A percentile compares a stretch with the other conserved stretches of the same genome.
These are phyloP conservation scores for Penicillium thymicola DNA, from an alignment of 2,329 filamentous ascomycete genomes.

Conservation along the genomic window DNA sequence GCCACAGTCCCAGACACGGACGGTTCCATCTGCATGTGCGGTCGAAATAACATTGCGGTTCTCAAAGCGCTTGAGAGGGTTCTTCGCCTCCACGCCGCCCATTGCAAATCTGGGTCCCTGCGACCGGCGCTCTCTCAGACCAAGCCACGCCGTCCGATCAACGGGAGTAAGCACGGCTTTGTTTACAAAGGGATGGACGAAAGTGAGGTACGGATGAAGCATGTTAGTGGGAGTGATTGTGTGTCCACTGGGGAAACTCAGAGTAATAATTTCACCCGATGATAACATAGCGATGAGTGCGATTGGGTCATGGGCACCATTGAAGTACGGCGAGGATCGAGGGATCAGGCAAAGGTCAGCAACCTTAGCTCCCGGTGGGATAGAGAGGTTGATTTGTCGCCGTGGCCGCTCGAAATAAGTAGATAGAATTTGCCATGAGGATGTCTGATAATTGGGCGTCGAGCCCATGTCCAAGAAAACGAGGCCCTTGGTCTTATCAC, in stretches of 20 bases:
- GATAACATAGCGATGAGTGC: conserved; percentile 75
- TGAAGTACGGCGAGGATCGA: conserved; percentile 77
- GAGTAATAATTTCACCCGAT: conserved; percentile 82
- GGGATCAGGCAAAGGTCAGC: conserved; percentile 81
- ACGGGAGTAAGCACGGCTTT: conserved; percentile 69
- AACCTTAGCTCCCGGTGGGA: conserved; percentile 73
- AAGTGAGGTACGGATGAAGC: conserved; percentile 79
- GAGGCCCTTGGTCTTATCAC: conserved; percentile 68
- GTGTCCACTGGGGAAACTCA: conserved; percentile 90
- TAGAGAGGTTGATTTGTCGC: conserved; percentile 66
- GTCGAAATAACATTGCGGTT: conserved; percentile 80
- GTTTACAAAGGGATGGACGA: conserved; percentile 86
- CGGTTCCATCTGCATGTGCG: conserved; percentile 83
- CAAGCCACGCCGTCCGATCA: conserved; percentile 79
- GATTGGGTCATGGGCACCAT: conserved; percentile 84
- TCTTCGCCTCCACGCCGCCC: conserved; percentile 71
- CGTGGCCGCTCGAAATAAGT: conserved; percentile 77
- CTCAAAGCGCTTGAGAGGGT: conserved; percentile 73
- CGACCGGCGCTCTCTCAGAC: conserved; percentile 78
- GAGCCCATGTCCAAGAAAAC: conserved; percentile 86
- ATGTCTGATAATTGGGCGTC: conserved; percentile 88
- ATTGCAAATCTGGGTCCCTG: conserved; percentile 74
- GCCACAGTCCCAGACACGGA: conserved; percentile 91
- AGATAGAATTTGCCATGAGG: conserved; percentile 78
- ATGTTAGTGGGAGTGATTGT: conserved; percentile 91